Evolutionary conservation across 2,329 filamentous ascomycete species (phyloP).

Genomic region (Penicillium verrucosum): DNA sequence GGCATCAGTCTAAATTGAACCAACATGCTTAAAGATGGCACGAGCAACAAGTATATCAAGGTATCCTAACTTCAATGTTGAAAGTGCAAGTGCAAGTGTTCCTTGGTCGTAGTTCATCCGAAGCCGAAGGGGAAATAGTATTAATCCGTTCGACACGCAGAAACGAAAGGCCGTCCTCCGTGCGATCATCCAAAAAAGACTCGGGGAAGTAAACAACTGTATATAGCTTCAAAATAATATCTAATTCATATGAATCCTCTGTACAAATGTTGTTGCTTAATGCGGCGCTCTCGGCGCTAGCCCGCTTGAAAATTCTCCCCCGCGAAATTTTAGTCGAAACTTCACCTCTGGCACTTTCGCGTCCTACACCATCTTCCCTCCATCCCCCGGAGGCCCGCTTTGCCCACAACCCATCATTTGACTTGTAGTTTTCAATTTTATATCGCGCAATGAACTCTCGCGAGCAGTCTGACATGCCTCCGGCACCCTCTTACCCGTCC

Average conservation of each 20-base stretch:
- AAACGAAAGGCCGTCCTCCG: conserved; percentile 43
- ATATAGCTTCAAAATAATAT: conserved; percentile 21
- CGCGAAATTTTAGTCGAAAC: conserved; percentile 38
- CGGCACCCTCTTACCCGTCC: conserved; percentile 44
- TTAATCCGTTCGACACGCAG: conserved; percentile 43
- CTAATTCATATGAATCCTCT: conserved; percentile 5
- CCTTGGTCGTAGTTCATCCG: conserved; percentile 23
- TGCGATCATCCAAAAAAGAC: conserved; percentile 30
- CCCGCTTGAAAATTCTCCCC: conserved; percentile 34
- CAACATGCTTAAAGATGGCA: not conserved
- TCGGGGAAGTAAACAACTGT: conserved; percentile 25
- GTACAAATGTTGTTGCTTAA: conserved; percentile 33
- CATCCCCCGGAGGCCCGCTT: conserved; percentile 35
- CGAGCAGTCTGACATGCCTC: conserved; percentile 44
- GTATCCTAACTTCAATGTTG: not conserved
- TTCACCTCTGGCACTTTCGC: conserved; percentile 31
- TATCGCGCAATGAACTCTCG: conserved; percentile 38
- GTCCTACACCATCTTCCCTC: conserved; percentile 25
- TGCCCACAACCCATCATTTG: conserved; percentile 23
- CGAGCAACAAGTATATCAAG: not conserved
- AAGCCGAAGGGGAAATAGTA: conserved; percentile 37
- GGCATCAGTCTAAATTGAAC: not conserved
- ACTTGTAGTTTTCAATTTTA: conserved; percentile 9
- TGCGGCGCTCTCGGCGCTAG: conserved; percentile 34
- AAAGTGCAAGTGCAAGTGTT: too few relatives aligned